phyloP scores from a whole-genome alignment of 805 yeast genomes.

The Candida schatavii region DNA sequence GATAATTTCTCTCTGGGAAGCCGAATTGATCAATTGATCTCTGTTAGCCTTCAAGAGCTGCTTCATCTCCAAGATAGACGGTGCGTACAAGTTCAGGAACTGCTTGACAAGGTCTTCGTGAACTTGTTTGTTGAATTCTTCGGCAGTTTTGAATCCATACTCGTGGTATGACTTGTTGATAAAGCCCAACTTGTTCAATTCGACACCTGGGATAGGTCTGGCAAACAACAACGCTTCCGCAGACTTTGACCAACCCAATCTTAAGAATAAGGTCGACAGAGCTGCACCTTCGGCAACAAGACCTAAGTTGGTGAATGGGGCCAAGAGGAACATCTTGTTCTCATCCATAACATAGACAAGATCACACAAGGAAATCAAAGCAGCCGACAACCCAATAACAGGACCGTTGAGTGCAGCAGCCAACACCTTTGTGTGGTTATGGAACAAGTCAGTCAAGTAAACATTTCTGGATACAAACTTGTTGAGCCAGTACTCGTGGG shows the following conservation, averaged over 20 bases:
- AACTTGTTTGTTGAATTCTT: slow-evolving; percentile 43
- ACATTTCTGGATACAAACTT: slow-evolving; percentile 70
- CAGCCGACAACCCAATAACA: slow-evolving; percentile 74
- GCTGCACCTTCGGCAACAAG: slow-evolving; percentile 81
- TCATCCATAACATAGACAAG: slow-evolving; percentile 66
- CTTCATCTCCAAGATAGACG: slow-evolving; percentile 39
- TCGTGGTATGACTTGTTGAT: slow-evolving; percentile 55
- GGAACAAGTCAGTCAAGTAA: slow-evolving; percentile 63
- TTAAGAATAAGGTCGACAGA: slow-evolving; percentile 60
- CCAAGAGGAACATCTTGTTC: slow-evolving; percentile 53
- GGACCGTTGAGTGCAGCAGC: slow-evolving; percentile 84
- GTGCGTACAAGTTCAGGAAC: slow-evolving; percentile 44
- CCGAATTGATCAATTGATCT: slow-evolving; percentile 39
- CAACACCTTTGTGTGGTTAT: slow-evolving; percentile 67
- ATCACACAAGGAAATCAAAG: slow-evolving; percentile 73
- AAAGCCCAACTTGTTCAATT: slow-evolving; percentile 56
- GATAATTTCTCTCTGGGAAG: slow-evolving; percentile 64
- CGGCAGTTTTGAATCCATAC: slow-evolving; percentile 27
- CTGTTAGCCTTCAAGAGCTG: slow-evolving; percentile 40
- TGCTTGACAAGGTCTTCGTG: slow-evolving; percentile 29
- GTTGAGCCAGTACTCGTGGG: slow-evolving; percentile 48
- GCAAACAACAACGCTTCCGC: slow-evolving; percentile 71
- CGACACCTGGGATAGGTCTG: slow-evolving; percentile 60
- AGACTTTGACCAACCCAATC: slow-evolving; percentile 72
- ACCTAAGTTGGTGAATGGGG: slow-evolving; percentile 82